A percentile compares a stretch with the other conserved stretches of the same genome.
phyloP scores from a whole-genome alignment of 2,329 filamentous ascomycete species.

The Ceratocystis huliohia region DNA sequence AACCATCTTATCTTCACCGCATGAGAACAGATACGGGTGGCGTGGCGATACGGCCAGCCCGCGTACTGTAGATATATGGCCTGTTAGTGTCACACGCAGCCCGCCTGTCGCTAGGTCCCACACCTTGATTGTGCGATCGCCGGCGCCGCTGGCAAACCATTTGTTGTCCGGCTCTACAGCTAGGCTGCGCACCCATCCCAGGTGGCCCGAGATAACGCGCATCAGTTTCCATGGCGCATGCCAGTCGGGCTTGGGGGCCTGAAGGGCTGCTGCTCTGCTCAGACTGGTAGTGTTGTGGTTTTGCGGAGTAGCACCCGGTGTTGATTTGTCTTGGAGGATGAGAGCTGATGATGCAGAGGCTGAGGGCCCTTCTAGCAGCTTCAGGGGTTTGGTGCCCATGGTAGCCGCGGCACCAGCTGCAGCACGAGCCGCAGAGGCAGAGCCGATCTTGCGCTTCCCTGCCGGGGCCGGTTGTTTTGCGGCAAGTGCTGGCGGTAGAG shows the following conservation, averaged over 20 bases:
- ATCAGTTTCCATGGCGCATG: conserved; percentile 97
- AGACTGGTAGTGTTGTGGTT: conserved; percentile 22
- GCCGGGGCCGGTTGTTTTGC: conserved; percentile 54
- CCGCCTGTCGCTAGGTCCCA: conserved; percentile 88
- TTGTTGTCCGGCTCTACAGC: conserved; percentile 93
- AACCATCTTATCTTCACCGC: conserved; percentile 98
- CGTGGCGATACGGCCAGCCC: conserved; percentile 84
- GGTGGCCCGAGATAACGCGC: conserved; percentile 89
- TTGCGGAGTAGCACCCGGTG: conserved; percentile 13
- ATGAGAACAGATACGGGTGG: conserved; percentile 95
- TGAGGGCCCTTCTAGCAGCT: conserved; percentile 35
- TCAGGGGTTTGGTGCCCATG: conserved; percentile 21
- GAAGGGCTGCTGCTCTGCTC: conserved; percentile 26
- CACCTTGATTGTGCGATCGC: conserved; percentile 95
- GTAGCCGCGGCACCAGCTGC: conserved; percentile 28
- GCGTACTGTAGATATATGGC: conserved; percentile 85
- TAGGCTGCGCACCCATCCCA: conserved; percentile 84
- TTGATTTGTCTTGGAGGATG: not conserved
- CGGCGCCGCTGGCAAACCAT: conserved; percentile 93
- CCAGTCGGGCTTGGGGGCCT: conserved; percentile 69
- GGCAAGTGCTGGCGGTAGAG: conserved; percentile 64
- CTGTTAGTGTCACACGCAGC: conserved; percentile 76
- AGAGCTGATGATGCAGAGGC: conserved; percentile 27
- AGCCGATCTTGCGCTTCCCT: conserved; percentile 17
- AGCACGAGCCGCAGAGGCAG: conserved; percentile 4